A percentile compares a stretch with the other conserved stretches of the same genome.
These are phyloP conservation scores for Pseudonectria foliicola DNA, from an alignment of 2,329 filamentous ascomycete genomes.

Conservation along the genomic window DNA sequence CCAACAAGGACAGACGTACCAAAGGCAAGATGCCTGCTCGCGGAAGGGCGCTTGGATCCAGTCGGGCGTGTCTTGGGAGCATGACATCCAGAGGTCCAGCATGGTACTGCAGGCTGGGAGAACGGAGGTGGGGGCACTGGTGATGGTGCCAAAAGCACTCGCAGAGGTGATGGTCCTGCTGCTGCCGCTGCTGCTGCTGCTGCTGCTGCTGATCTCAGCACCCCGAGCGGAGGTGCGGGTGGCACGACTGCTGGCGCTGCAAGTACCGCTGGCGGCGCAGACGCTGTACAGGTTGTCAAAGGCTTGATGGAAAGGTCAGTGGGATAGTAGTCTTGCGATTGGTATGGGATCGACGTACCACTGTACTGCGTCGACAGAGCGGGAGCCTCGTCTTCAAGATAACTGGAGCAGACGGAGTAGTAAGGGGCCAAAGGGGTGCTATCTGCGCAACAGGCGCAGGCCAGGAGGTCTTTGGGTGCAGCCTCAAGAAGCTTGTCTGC, in stretches of 20 bases:
- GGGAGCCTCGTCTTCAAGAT: constrained; percentile 18
- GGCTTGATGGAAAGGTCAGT: constrained; percentile 14
- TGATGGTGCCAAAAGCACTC: constrained; percentile 7
- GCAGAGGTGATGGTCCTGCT: constrained; percentile 3
- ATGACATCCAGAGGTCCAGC: constrained; percentile 21
- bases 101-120: constrained; percentile 21
- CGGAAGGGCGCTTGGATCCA: constrained; percentile 20
- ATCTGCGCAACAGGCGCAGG: constrained; percentile 24
- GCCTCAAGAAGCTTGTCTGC: constrained; percentile 15
- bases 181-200: constrained; percentile 1
- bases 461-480: constrained; percentile 13
- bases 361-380: constrained; percentile 15
- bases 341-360: constrained; percentile 10
- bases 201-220: background rate
- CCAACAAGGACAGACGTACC: constrained; percentile 17
- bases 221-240: background rate
- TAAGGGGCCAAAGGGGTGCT: constrained; percentile 14
- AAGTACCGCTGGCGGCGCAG: constrained; percentile 12
- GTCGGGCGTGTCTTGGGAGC: constrained; percentile 14
- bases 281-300: constrained; percentile 20
- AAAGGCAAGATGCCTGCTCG: constrained; percentile 27
- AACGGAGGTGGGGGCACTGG: constrained; percentile 6
- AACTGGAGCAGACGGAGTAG: constrained; percentile 24
- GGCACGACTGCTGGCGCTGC: constrained; percentile 1
- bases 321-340: background rate